A percentile compares a stretch with the other conserved stretches of the same genome.
These are phyloP conservation scores for Macroventuria anomochaeta DNA, from an alignment of 2,329 filamentous ascomycete species.

Conservation along the genomic window DNA sequence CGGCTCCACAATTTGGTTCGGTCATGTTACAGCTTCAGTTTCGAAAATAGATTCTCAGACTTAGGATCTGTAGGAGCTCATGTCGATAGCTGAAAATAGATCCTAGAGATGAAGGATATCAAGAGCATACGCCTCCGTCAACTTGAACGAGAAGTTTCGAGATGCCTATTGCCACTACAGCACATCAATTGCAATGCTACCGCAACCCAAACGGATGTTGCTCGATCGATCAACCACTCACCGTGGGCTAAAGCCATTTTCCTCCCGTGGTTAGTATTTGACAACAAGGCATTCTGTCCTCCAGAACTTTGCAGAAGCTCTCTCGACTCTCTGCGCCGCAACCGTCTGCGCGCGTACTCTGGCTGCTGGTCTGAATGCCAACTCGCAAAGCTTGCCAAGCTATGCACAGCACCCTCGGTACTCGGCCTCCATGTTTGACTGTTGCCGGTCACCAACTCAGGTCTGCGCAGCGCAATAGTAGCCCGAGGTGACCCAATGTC, in stretches of 20 bases:
- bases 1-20: neutral
- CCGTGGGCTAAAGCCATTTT: neutral
- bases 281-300: constrained; percentile 1
- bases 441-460: neutral
- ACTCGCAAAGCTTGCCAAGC: neutral
- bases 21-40: constrained; percentile 3
- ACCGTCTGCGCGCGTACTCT: neutral
- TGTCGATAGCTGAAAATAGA: constrained; percentile 4
- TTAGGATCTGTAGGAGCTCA: neutral
- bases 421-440: neutral
- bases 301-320: constrained; percentile 1
- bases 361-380: no score
- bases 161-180: neutral
- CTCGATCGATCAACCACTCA: neutral
- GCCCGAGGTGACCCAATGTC: no score
- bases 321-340: constrained; percentile 1
- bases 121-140: constrained; percentile 2
- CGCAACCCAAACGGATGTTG: no score
- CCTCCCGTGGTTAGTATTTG: constrained; percentile 1
- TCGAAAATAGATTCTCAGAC: neutral
- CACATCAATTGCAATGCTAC: neutral
- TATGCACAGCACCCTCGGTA: neutral
- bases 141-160: constrained; percentile 1
- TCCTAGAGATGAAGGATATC: constrained; percentile 5
- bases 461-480: neutral